Conservation (phyloP, 306 rosid genomes). For the Quercus berberidifolia region DNA sequence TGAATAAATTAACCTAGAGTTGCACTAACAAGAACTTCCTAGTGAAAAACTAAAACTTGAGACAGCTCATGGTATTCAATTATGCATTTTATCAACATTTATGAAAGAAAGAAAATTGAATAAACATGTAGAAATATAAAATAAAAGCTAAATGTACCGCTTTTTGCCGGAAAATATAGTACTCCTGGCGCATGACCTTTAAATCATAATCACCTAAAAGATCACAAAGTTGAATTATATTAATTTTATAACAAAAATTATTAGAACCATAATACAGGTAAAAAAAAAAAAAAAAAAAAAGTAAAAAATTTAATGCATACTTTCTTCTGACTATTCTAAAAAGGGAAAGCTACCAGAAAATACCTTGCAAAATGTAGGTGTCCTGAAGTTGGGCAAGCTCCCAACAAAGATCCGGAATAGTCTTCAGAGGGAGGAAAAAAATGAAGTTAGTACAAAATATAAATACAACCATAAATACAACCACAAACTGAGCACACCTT, state of each 20-base stretch:
- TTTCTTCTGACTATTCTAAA: conserved; percentile 9
- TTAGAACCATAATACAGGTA: neutral
- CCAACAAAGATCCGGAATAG: conserved; percentile 94
- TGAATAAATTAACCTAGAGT: too few species aligned
- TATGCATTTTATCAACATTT: conserved; percentile 8
- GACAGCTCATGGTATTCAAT: neutral
- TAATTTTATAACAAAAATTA: conserved; percentile 11
- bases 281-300: conserved; percentile 5
- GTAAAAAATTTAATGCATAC: neutral
- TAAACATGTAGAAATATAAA: neutral
- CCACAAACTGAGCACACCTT: conserved; percentile 4
- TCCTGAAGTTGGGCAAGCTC: conserved; percentile 98
- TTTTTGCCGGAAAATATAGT: conserved; percentile 83
- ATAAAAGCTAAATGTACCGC: conserved; percentile 48
- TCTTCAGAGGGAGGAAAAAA: conserved; percentile 37
- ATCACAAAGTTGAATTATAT: conserved; percentile 19
- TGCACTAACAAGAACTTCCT: too few species aligned
- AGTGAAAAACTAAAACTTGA: neutral
- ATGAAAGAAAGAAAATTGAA: conserved; percentile 7
- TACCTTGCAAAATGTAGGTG: conserved; percentile 95
- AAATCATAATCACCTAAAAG: conserved; percentile 92
- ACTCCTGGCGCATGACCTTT: conserved; percentile 98
- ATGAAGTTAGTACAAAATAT: conserved; percentile 4
- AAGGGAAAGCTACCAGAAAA: neutral
- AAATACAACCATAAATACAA: conserved; percentile 4